phyloP scores from a whole-genome alignment of 2,329 filamentous ascomycete species.

The Fusarium nodosum region DNA sequence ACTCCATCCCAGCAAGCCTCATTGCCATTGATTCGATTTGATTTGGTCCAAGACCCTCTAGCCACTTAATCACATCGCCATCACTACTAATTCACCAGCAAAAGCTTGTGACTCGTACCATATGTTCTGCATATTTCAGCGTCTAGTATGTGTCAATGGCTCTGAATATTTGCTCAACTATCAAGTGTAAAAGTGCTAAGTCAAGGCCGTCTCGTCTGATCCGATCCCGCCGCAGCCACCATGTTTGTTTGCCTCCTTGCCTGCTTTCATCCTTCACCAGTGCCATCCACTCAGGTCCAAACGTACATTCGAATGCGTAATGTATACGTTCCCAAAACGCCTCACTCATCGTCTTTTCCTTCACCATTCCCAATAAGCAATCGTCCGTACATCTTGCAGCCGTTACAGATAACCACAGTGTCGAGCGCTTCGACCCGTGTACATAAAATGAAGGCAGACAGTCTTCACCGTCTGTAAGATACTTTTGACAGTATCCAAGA shows the following conservation, averaged over 20 bases:
- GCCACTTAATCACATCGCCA: conserved; percentile 27
- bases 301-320: conserved; percentile 30
- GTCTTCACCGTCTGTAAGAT: conserved; percentile 25
- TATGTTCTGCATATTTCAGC: conserved; percentile 25
- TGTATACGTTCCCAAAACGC: conserved; percentile 45
- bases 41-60: conserved; percentile 18
- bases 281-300: conserved; percentile 25
- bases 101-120: conserved; percentile 20
- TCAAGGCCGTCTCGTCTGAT: background rate
- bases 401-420: conserved; percentile 44
- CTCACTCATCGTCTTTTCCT: conserved; percentile 45
- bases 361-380: conserved; percentile 45
- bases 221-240: conserved; percentile 36
- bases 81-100: conserved; percentile 5
- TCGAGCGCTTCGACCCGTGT: conserved; percentile 49
- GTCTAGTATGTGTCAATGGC: conserved; percentile 41
- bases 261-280: conserved; percentile 30
- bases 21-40: conserved; percentile 6
- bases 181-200: conserved; percentile 32
- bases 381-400: conserved; percentile 46
- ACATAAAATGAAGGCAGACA: conserved; percentile 41
- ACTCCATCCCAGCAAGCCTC: conserved; percentile 31
- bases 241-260: conserved; percentile 37
- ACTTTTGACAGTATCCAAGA: conserved; percentile 33
- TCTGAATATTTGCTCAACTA: conserved; percentile 47